Base-by-base conservation (phyloP, 306 rosid genomes). In the Glycyrrhiza uralensis region DNA sequence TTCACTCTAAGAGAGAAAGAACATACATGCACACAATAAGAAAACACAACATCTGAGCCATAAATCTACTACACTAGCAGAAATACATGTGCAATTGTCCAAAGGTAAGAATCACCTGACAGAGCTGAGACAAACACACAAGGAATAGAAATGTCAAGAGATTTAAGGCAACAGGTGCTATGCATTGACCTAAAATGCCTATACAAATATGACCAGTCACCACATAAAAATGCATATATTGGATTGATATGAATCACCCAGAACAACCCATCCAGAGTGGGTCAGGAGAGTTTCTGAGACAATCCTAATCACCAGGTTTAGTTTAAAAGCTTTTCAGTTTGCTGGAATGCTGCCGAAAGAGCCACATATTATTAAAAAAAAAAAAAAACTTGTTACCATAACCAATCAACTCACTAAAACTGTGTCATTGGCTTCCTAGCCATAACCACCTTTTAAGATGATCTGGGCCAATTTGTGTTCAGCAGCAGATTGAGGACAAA, bases 361-460 rank as follows among this genome's bases (percentile, higher is more conserved):
- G 63, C 18, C 13, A 6, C 26, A 17, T 15, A 49, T 38, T 50
- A 14, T 28, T 30, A 52, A 45, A 70, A 36, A 22, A 2, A 8
- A 15, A 17, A 22, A 46, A 32, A 20, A 44, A 20, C 6, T 7
- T 66, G 22, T 5, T 38, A 39, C 12, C 12, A 68, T 18, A 69
- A 20, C 42, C 81, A 77, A 26, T 46, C 63, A 77, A 49, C 38
- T 39, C 2, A 41, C 14, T 55, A 32, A 60, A 41, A 32, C 14
- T 4, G 30, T 13, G 44, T 33, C 22, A 70, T 39, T 39, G 13
- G 20, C n/a, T 69, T 51, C 41, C 28, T 0, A 29, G 42, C 24
- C 22, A 38, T 32, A 36, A 41, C 7, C 55, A 47, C 19, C 33
- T 1, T 41, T 44, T 39, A 26, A 12, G 33, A 64, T 28, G 26